Evolutionary conservation across 73 alveolate genomes (phyloP).

Genomic region (Uronychia binucleata): DNA sequence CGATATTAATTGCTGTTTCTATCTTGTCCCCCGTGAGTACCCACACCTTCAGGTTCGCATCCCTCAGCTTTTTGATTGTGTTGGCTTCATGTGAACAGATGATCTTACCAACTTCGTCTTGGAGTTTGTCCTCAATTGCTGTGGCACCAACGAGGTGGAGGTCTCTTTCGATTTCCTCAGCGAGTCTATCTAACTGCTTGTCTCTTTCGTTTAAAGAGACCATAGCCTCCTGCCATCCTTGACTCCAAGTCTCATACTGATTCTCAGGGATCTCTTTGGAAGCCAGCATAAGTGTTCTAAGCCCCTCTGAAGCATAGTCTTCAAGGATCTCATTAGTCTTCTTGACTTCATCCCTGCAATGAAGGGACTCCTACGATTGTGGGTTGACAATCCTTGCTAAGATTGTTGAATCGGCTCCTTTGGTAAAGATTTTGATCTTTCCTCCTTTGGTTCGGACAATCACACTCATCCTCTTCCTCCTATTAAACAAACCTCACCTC

Average conservation of each 20-base stretch:
- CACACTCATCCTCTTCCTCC: slow-evolving; percentile 93
- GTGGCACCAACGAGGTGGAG: slow-evolving; percentile 86
- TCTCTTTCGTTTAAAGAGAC: slow-evolving; percentile 58
- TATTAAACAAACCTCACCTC: too few species aligned
- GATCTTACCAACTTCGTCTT: slow-evolving; percentile 83
- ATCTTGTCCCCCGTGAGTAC: slow-evolving; percentile 95
- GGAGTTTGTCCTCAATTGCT: slow-evolving; percentile 92
- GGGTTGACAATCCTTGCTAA: slow-evolving; percentile 42
- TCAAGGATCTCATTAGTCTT: slow-evolving; percentile 67
- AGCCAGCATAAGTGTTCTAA: slow-evolving; percentile 93
- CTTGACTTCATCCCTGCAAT: slow-evolving; percentile 26
- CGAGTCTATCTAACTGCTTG: slow-evolving; percentile 63
- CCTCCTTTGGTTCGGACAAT: slow-evolving; percentile 70
- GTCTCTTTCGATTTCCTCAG: slow-evolving; percentile 74
- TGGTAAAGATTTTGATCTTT: slow-evolving; percentile 75
- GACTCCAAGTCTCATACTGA: slow-evolving; percentile 80
- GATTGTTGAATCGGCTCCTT: slow-evolving; percentile 97
- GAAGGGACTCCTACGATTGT: too few species aligned
- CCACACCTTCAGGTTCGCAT: slow-evolving; percentile 85
- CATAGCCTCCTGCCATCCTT: slow-evolving; percentile 76
- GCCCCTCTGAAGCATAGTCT: slow-evolving; percentile 86
- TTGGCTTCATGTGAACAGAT: slow-evolving; percentile 72
- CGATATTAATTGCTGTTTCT: slow-evolving; percentile 80
- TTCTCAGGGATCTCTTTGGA: slow-evolving; percentile 79
- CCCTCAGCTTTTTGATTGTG: slow-evolving; percentile 10